Evolutionary conservation across 768 basidiomycete genomes (phyloP), one percentile per base, ranked within the genome.

Genomic region (Trametes punicea): DNA sequence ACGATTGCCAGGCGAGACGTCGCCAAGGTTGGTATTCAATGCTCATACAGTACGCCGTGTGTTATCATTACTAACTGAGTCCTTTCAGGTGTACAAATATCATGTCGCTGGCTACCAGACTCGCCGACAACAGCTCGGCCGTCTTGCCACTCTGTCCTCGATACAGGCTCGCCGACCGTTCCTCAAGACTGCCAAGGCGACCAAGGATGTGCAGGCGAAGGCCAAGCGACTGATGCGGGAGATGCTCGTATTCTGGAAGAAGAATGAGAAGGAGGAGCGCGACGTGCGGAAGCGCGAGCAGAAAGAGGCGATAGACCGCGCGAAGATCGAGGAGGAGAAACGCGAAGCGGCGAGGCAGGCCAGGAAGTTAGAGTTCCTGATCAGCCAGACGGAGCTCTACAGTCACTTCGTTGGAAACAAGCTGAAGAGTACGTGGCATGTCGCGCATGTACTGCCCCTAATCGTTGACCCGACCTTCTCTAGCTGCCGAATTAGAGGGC

Each of bases 401-500:
- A 94, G 92, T 62, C 97, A 99, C 75, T 98, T 99, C 80, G 94
- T 99, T 56, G 96, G 96, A 29, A 97, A 86, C 73, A 98, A 98
- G 74, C 81, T 93, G 50, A 91, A 91, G 71, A 93, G 90, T 91
- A 70, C 64, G 85, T 49, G 38, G 85, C 40, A 34, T 23, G n/a
- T 27, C 46, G 44, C 51, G 1, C 30, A 54, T 16, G 55, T 27
- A 25, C 39, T 16, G 58, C 62, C 53, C 50, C 61, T 49, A 57
- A 45, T 56, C 50, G 20, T 9, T 39, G 15, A 29, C 7, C 18
- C 26, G 18, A 23, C 27, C 55, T 56, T 49, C 57, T 27, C 44
- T 48, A 93, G 90, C 90, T 31, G 81, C 85, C 44, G 88, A 92
- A 65, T 78, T 89, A 40, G 85, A 91, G 72, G 88, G 87, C 16